Base-by-base conservation (phyloP, 495 filamentous ascomycete species). In the Trypethelium eluteriae region DNA sequence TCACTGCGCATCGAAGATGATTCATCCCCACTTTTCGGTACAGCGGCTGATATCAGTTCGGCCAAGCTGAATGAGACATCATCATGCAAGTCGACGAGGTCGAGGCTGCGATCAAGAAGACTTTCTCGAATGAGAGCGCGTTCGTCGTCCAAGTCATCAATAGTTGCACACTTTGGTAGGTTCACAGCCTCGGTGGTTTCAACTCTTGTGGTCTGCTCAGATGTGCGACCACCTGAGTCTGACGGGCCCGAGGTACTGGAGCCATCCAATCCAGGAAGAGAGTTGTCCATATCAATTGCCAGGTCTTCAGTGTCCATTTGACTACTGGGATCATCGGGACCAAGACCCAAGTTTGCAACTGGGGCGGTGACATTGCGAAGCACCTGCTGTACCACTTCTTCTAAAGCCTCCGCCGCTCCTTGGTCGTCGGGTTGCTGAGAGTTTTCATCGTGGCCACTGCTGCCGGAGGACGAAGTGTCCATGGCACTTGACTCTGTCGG, bases 41-140 rank as follows among this genome's bases (percentile, higher is more conserved):
- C 84, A 4, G 89, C 88, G 25, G 88, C 86, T 57, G 82, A 82
- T 64, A 99, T 92, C 16, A 99, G 80, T 66, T 96, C 93, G 2
- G 91, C 83, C 65, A 99, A 80, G 71, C 98, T 92, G 70, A 96
- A 96, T 2, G 95, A 96, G 3, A 93, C 87, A 70, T 91, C 89
- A 35, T 89, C 85, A 67, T 97, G 92, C 64, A 88, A 86, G 71
- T 91, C 89, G 47, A 98, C 84, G 62, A 97, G 86, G 75, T 98
- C 92, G 18, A 99, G 81, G 66, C 87, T 94, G 41, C 90, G 89
- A 70, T 96, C 91, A 64, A 97, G 92, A 53, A 98, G 78, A 64
- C 90, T 88, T 7, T 85, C 81, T 39, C 90, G 84, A 57, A 98
- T 79, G 11, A 81, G 82, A 32, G 83, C 82, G 46, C 95, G 87